These are phyloP conservation scores for Leccinellum rugosiceps DNA, from an alignment of 768 basidiomycete genomes.

Conservation along the genomic window DNA sequence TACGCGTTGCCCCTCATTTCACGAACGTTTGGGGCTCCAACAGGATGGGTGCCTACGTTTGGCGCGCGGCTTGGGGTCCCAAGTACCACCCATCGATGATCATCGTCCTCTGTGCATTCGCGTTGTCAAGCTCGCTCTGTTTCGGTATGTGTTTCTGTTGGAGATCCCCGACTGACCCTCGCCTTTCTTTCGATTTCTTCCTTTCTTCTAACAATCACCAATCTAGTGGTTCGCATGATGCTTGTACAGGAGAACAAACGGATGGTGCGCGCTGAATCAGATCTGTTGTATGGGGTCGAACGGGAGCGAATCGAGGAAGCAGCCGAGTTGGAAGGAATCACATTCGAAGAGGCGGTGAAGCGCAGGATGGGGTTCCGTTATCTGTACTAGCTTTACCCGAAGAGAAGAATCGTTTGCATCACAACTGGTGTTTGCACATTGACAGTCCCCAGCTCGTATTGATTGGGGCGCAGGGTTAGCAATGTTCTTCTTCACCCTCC, in stretches of 20 bases:
- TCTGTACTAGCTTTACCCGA: conserved; percentile 38
- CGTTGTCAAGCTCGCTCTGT: conserved; percentile 31
- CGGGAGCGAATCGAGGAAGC: conserved; percentile 53
- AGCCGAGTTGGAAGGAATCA: conserved; percentile 56
- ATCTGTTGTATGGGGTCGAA: conserved; percentile 41
- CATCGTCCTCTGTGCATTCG: conserved; percentile 39
- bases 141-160: conserved; percentile 31
- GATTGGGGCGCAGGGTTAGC: neutral
- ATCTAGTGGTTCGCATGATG: conserved; percentile 42
- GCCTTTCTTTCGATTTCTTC: neutral
- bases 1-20: neutral
- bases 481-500: too few relatives aligned
- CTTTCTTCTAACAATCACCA: neutral
- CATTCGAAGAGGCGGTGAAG: conserved; percentile 56
- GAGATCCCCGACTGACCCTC: neutral
- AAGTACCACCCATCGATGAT: conserved; percentile 61
- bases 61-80: conserved; percentile 60
- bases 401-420: neutral
- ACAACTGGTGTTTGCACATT: neutral
- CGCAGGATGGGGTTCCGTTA: conserved; percentile 58
- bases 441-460: neutral
- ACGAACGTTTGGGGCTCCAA: neutral
- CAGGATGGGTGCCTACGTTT: conserved; percentile 60
- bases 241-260: conserved; percentile 50
- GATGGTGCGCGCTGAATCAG: conserved; percentile 47